Evolutionary conservation across 306 rosid species (phyloP).

Genomic region (Cucurbita ficifolia): DNA sequence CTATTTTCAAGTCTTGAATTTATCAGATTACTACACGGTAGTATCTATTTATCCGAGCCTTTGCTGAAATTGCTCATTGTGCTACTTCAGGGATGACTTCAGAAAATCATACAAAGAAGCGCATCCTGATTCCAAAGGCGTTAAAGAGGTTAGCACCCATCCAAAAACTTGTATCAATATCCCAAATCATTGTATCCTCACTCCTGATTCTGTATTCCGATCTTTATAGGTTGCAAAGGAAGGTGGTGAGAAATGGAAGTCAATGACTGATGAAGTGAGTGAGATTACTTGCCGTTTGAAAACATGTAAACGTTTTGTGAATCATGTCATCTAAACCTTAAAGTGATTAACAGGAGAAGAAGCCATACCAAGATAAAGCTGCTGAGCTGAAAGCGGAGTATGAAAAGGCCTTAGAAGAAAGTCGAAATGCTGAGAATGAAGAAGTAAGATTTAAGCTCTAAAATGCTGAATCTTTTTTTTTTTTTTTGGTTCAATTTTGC

Average conservation of each 20-base stretch:
- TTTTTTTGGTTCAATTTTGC: background rate
- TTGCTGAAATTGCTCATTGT: background rate
- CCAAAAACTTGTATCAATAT: background rate
- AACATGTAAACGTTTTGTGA: background rate
- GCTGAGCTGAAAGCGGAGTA: slow-evolving; percentile 65
- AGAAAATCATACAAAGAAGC: slow-evolving; percentile 59
- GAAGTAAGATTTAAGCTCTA: slow-evolving; percentile 17
- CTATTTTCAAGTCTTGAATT: background rate
- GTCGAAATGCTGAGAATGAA: slow-evolving; percentile 28
- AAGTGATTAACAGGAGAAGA: slow-evolving; percentile 44
- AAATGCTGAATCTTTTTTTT: background rate
- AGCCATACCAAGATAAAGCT: slow-evolving; percentile 52
- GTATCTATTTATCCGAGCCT: background rate
- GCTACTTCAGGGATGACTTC: slow-evolving; percentile 50
- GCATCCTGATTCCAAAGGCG: slow-evolving; percentile 56
- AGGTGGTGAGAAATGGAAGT: slow-evolving; percentile 76
- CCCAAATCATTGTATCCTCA: background rate
- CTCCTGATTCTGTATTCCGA: background rate
- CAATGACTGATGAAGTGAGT: slow-evolving; percentile 63
- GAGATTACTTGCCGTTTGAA: background rate
- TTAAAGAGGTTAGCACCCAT: slow-evolving; percentile 29
- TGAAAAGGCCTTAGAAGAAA: slow-evolving; percentile 36
- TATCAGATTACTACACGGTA: background rate
- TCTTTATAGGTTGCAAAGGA: slow-evolving; percentile 47
- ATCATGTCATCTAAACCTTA: background rate